phyloP scores from a whole-genome alignment of 768 basidiomycete genomes.

The Leucosporidium yakuticum region DNA sequence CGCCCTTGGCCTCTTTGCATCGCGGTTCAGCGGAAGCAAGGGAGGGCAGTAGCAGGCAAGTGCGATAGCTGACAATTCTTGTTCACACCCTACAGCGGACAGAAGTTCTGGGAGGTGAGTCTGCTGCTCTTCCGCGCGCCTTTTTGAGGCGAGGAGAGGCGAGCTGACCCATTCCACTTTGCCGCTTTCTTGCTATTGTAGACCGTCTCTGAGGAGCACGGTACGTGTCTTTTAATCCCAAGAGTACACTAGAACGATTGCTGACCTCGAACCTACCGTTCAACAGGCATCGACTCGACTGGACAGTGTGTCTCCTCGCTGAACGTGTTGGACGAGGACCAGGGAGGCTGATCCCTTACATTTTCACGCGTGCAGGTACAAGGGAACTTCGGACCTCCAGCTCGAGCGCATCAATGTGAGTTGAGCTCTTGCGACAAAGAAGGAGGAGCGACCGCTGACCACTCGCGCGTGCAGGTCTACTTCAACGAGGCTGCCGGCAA shows the following conservation, averaged over 20 bases:
- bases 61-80: no score
- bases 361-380: conserved; percentile 74
- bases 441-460: no score
- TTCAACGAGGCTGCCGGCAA: conserved; percentile 76
- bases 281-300: conserved; percentile 20
- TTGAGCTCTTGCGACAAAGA: no score
- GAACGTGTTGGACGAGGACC: no score
- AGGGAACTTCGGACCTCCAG: conserved; percentile 5
- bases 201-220: conserved; percentile 88
- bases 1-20: no score
- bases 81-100: neutral
- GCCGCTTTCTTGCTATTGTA: neutral
- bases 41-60: no score
- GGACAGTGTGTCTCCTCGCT: conserved; percentile 6
- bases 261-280: neutral
- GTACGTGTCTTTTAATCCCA: conserved; percentile 39
- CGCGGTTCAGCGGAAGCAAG: no score
- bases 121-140: no score
- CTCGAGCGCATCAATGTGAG: conserved; percentile 11
- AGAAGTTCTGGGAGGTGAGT: conserved; percentile 12
- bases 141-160: neutral
- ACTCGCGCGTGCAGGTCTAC: conserved; percentile 72
- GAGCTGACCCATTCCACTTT: neutral
- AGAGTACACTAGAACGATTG: no score
- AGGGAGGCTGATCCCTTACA: neutral